phyloP scores from a whole-genome alignment of 2,329 filamentous ascomycete species.

The Madurella fahalii region DNA sequence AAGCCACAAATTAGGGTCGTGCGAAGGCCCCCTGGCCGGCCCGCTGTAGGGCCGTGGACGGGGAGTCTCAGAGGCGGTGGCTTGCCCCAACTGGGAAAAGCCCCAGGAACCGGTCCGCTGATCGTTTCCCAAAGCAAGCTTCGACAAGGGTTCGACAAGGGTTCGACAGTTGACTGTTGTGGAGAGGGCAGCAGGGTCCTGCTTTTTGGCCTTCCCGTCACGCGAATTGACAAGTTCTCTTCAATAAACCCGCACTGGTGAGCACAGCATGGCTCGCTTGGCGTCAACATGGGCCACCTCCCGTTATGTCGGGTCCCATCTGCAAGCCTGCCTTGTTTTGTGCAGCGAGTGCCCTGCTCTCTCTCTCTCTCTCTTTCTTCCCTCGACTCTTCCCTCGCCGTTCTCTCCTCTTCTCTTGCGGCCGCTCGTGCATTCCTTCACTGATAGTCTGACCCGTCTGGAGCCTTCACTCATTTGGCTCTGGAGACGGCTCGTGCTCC shows the following conservation, averaged over 20 bases:
- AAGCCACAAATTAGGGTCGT: background rate
- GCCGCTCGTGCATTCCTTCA: background rate
- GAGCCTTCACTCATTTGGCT: conserved; percentile 20
- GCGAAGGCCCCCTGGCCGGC: background rate
- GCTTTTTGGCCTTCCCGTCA: background rate
- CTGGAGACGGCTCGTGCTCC: background rate
- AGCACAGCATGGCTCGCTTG: background rate
- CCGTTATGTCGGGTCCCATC: background rate
- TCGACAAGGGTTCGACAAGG: conserved; percentile 1
- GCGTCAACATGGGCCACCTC: background rate
- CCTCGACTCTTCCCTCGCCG: background rate
- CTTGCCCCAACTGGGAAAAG: conserved; percentile 1
- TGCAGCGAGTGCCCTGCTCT: background rate
- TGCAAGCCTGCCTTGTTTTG: background rate
- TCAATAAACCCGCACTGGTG: background rate
- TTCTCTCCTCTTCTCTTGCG: background rate
- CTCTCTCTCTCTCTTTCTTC: too few relatives aligned
- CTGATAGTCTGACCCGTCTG: background rate
- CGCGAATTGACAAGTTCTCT: background rate
- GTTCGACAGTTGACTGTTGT: background rate
- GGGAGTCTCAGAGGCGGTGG: background rate
- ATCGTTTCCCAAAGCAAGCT: conserved; percentile 22
- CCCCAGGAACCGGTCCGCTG: conserved; percentile 8
- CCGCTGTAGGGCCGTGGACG: background rate
- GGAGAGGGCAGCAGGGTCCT: background rate